Evolutionary conservation across 768 basidiomycete genomes (phyloP), one percentile per base, ranked within the genome.

Genomic region (Butyriboletus loyo): DNA sequence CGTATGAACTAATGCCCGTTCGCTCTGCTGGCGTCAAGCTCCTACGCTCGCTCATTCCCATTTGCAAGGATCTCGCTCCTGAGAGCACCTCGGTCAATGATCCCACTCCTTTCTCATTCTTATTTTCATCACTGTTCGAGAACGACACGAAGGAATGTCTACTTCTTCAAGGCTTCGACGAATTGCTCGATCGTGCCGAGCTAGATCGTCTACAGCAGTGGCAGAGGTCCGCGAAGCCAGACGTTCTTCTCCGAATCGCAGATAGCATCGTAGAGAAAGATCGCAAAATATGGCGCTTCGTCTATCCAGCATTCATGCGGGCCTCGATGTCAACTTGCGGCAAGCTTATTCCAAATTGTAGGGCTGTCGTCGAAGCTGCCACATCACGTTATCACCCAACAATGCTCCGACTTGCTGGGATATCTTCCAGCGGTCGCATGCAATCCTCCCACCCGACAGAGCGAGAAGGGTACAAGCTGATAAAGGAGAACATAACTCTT

Each of bases 351-450:
- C 63, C 67, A 3, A 67, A 75, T 8, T 80, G 89, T 62, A 78
- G 91, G 45, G 86, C 86, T 49, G 76, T 78, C 35, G 63, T 92
- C 7, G 82, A 86, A 46, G 84, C 86, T 7, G 82, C 87, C 2
- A 82, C 81, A 10, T 75, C 83, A 11, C 80, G 87, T 31, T 89
- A 84, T 58, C 88, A 91, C 56, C 81, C 85, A 7, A 74, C 76
- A 1, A 88, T 93, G 60, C 78, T 86, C 9, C 78, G 83, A 52
- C 76, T 91, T 37, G 87, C 91, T 8, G 90, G 89, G 3, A 73
- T 93, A 57, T 85, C 79, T 62, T 73, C 79, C n/a, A 62, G 73
- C 14, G 73, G 76, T 41, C 69, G 68, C 37, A 47, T 45, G 24
- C 69, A 77, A 19, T 62, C 78, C 15, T 68, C 70, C 36, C 77